Conservation (phyloP, 1,284 basidiomycete genomes). For the Malassezia nana region DNA sequence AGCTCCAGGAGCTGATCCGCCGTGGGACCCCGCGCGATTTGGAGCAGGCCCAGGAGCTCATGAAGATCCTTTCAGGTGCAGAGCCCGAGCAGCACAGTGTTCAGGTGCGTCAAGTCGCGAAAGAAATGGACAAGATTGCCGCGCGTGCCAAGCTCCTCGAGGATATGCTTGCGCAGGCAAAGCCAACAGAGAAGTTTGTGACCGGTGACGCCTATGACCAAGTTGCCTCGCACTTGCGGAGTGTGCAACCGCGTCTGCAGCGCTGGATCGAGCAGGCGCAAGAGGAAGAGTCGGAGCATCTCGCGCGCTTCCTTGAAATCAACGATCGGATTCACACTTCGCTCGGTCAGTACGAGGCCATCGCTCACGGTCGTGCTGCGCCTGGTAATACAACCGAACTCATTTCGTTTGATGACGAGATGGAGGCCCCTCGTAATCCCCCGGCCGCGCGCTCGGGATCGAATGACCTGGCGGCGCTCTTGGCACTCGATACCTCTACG, state of each 20-base stretch:
- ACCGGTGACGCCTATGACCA: slow-evolving; percentile 90
- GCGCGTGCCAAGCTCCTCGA: slow-evolving; percentile 85
- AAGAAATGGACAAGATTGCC: slow-evolving; percentile 87
- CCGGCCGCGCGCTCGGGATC: slow-evolving; percentile 3
- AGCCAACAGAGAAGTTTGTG: slow-evolving; percentile 55
- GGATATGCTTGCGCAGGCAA: slow-evolving; percentile 91
- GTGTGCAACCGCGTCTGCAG: slow-evolving; percentile 85
- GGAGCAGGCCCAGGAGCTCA: slow-evolving; percentile 88
- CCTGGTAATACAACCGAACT: slow-evolving; percentile 55
- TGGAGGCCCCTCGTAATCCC: not conserved
- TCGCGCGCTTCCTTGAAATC: slow-evolving; percentile 85
- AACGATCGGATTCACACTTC: slow-evolving; percentile 97
- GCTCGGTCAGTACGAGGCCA: slow-evolving; percentile 76
- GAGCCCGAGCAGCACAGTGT: slow-evolving; percentile 72
- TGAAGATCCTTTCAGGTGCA: slow-evolving; percentile 90
- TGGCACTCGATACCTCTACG: slow-evolving; percentile 5
- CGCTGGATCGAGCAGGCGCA: slow-evolving; percentile 97
- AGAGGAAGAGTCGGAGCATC: slow-evolving; percentile 55
- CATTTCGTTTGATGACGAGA: slow-evolving; percentile 40
- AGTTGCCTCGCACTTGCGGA: slow-evolving; percentile 71
- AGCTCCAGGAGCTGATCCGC: slow-evolving; percentile 93
- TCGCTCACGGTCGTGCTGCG: slow-evolving; percentile 66
- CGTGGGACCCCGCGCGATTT: slow-evolving; percentile 90
- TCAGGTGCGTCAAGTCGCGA: slow-evolving; percentile 77
- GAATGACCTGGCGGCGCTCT: slow-evolving; percentile 41